Base-by-base conservation (phyloP, 2,329 filamentous ascomycete species). In the Esteya vermicola region DNA sequence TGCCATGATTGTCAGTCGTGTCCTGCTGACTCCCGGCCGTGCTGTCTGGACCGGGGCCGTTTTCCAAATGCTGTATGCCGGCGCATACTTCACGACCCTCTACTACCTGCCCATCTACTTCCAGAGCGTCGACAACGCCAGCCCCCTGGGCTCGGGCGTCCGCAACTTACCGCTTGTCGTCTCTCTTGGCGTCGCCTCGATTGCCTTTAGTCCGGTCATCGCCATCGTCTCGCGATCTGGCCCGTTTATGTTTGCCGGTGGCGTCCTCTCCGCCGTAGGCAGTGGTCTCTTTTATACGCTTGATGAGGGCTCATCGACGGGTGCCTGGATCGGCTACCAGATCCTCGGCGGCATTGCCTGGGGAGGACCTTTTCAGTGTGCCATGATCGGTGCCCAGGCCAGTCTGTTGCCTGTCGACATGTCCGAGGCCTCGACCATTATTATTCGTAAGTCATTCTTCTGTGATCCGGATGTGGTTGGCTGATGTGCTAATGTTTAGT, bases 31-130 rank as follows among this genome's bases (percentile, higher is more conserved):
- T 12, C 56, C 59, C 26, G 56, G 59, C 26, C 51, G 62, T n/a
- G 57, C 25, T 9, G 21, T 72, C 12, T 59, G 56, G 51, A 50
- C 58, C 6, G 55, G 59, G 14, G 57, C 58, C 27, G n/a, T 61
- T 4, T 64, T 61, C 33, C 26, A 33, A 18, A 56, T 65, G 27
- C 57, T 63, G 36, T 56, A 68, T 19, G 60, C 61, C 10, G 57
- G 60, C 2, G 52, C 57, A 6, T 62, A 64, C 30, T 61, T 69
- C 43, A 46, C 68, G 0, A 51, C 59, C 1, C 51, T 65, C 2
- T 67, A 63, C 52, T 66, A 65, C 40, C 51, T 69, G 3, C 65
- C 67, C 1, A 56, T 70, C 42, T 70, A 67, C 55, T 68, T 72
- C 19, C 63, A 72, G 52, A 59, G 62, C 23, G 56, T 70, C 43